Evolutionary conservation across 192 early-diverging fungal genomes (phyloP).

Genomic region (Linnemannia elongata): DNA sequence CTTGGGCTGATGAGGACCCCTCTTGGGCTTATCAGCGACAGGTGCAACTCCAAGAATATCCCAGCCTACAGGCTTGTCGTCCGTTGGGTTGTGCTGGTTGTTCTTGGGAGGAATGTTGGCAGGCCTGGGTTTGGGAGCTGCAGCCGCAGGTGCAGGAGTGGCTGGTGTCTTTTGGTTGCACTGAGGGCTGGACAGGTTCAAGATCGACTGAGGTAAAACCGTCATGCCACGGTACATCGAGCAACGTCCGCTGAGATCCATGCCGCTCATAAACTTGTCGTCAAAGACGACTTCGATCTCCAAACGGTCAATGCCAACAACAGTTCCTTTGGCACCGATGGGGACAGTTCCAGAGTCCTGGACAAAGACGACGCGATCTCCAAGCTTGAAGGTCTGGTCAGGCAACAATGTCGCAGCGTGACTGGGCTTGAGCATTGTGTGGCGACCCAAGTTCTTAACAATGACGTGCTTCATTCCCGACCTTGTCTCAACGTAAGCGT

Average conservation of each 20-base stretch:
- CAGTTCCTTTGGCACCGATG: conserved; percentile 84
- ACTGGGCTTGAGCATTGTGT: conserved; percentile 83
- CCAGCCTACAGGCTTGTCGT: conserved; percentile 47
- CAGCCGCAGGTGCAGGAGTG: neutral
- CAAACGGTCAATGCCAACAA: conserved; percentile 83
- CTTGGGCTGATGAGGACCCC: conserved; percentile 25
- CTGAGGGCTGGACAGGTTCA: conserved; percentile 82
- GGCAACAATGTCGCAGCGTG: conserved; percentile 79
- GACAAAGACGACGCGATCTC: conserved; percentile 89
- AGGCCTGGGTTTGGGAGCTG: conserved; percentile 23
- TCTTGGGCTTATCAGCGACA: conserved; percentile 29
- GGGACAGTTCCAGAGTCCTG: conserved; percentile 81
- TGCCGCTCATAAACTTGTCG: conserved; percentile 82
- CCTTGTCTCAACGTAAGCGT: conserved; percentile 56
- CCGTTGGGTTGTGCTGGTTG: conserved; percentile 11
- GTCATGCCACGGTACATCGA: conserved; percentile 80
- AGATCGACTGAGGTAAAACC: conserved; percentile 70
- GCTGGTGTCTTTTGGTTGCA: conserved; percentile 38
- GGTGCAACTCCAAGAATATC: conserved; percentile 47
- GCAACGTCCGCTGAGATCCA: conserved; percentile 83
- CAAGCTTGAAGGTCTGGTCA: conserved; percentile 84
- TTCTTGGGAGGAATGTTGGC: conserved; percentile 24
- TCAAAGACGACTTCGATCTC: conserved; percentile 93
- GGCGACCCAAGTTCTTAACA: conserved; percentile 64
- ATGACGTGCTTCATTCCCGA: conserved; percentile 59